Percentiles rank a stretch among this genome's conserved stretches.
phyloP scores from a whole-genome alignment of 805 yeast species.

The Ogataea corticis region DNA sequence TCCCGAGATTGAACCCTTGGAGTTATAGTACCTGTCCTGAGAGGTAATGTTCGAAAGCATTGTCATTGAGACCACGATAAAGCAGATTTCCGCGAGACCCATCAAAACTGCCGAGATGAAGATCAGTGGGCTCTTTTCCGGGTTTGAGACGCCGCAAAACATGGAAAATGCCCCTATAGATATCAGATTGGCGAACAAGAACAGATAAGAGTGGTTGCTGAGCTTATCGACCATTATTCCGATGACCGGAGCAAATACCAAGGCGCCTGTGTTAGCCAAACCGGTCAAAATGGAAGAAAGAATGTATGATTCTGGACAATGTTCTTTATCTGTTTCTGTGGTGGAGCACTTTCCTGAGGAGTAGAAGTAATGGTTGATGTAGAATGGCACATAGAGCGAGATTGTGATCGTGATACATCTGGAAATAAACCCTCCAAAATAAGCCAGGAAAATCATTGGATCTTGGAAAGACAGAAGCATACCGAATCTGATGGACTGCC shows the following conservation, averaged over 20 bases:
- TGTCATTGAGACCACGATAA: conserved; percentile 64
- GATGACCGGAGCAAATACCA: conserved; percentile 63
- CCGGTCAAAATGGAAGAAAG: conserved; percentile 71
- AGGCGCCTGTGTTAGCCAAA: conserved; percentile 56
- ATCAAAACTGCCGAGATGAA: conserved; percentile 45
- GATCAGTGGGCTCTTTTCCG: conserved; percentile 37
- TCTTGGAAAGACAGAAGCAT: conserved; percentile 46
- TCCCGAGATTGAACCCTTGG: conserved; percentile 69
- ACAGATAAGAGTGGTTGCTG: conserved; percentile 32
- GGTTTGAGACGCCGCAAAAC: conserved; percentile 34
- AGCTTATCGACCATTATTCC: conserved; percentile 56
- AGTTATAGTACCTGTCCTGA: conserved; percentile 43
- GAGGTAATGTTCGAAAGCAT: conserved; percentile 40
- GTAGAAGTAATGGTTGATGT: conserved; percentile 57
- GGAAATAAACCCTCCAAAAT: conserved; percentile 61
- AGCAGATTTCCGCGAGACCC: conserved; percentile 64
- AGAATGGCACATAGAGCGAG: conserved; percentile 62
- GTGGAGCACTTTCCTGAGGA: conserved; percentile 50
- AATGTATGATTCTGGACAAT: conserved; percentile 63
- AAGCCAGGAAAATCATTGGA: conserved; percentile 53
- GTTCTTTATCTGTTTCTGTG: conserved; percentile 35
- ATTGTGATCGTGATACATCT: conserved; percentile 61
- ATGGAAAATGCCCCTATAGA: conserved; percentile 48
- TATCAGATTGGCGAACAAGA: conserved; percentile 39
- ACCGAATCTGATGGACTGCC: conserved; percentile 47